A percentile compares a stretch with the other conserved stretches of the same genome.
These are phyloP conservation scores for Cutaneotrichosporon cutaneum DNA, from an alignment of 1,284 basidiomycete genomes.

Conservation along the genomic window DNA sequence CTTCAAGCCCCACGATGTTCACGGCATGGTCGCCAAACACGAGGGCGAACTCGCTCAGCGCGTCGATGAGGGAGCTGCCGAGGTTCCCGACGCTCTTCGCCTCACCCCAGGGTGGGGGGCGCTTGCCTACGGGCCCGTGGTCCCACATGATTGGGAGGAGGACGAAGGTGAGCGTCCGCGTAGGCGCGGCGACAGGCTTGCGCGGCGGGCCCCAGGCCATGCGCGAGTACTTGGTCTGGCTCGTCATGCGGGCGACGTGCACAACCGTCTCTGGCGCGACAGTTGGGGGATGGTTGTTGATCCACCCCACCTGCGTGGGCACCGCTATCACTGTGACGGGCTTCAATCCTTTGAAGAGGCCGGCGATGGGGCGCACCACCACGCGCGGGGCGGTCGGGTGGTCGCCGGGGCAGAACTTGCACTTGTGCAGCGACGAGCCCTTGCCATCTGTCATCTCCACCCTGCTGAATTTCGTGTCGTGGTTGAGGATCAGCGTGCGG, in stretches of 20 bases:
- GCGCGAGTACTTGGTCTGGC: conserved; percentile 6
- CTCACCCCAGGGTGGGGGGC: not conserved
- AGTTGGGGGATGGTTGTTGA: not conserved
- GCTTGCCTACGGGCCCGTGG: conserved; percentile 3
- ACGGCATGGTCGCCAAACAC: not conserved
- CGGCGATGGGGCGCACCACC: conserved; percentile 5
- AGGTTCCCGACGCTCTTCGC: not conserved
- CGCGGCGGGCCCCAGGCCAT: not conserved
- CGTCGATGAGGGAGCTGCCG: not conserved
- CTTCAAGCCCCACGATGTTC: conserved; percentile 17
- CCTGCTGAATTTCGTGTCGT: not conserved
- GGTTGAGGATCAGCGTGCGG: conserved; percentile 3
- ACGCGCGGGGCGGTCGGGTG: not conserved
- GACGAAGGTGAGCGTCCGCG: conserved; percentile 10
- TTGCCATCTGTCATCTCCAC: not conserved
- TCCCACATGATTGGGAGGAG: conserved; percentile 15
- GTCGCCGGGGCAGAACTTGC: not conserved
- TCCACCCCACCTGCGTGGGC: not conserved
- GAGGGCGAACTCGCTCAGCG: not conserved
- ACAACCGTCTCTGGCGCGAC: not conserved
- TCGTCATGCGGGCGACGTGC: conserved; percentile 4
- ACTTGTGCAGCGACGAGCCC: not conserved
- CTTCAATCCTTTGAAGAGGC: conserved; percentile 1
- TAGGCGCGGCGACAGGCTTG: not conserved
- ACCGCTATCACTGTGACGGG: not conserved